These are phyloP conservation scores for Ambrosiella beaveri DNA, from an alignment of 2,329 filamentous ascomycete species.

Conservation along the genomic window DNA sequence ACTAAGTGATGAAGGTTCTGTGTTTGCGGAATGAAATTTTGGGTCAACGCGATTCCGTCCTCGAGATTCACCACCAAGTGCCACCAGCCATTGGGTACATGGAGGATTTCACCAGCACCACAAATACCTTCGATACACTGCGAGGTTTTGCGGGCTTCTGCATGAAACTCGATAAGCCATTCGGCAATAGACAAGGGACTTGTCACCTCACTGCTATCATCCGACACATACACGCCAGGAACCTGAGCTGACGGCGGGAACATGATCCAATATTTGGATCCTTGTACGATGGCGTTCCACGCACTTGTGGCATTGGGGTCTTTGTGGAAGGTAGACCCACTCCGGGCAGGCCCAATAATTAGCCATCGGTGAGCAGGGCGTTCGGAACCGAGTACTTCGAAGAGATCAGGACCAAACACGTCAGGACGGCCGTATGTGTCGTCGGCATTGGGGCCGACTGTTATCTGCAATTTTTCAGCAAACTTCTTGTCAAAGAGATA, in stretches of 20 bases:
- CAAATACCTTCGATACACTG: conserved; percentile 81
- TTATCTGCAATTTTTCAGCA: conserved; percentile 65
- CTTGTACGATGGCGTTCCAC: conserved; percentile 86
- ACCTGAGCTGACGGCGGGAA: conserved; percentile 66
- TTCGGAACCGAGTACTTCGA: conserved; percentile 58
- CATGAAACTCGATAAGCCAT: conserved; percentile 82
- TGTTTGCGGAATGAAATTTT: conserved; percentile 76
- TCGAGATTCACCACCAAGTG: conserved; percentile 86
- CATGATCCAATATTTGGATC: conserved; percentile 97
- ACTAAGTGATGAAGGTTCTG: conserved; percentile 38
- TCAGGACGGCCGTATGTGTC: conserved; percentile 59
- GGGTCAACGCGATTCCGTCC: conserved; percentile 71
- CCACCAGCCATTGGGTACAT: conserved; percentile 93
- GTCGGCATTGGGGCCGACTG: conserved; percentile 34
- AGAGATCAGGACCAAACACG: conserved; percentile 77
- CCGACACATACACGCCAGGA: conserved; percentile 77
- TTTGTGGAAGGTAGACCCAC: conserved; percentile 91
- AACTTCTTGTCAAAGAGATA: conserved; percentile 86
- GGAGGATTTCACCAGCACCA: conserved; percentile 64
- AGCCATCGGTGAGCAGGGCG: conserved; percentile 84
- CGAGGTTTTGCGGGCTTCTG: conserved; percentile 55
- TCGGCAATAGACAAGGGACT: conserved; percentile 91
- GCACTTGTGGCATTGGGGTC: conserved; percentile 57
- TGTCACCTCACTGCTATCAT: conserved; percentile 83
- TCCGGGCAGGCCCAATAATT: conserved; percentile 72